Evolutionary conservation across 345 rosid species (phyloP).

Genomic region (Salix caprea): DNA sequence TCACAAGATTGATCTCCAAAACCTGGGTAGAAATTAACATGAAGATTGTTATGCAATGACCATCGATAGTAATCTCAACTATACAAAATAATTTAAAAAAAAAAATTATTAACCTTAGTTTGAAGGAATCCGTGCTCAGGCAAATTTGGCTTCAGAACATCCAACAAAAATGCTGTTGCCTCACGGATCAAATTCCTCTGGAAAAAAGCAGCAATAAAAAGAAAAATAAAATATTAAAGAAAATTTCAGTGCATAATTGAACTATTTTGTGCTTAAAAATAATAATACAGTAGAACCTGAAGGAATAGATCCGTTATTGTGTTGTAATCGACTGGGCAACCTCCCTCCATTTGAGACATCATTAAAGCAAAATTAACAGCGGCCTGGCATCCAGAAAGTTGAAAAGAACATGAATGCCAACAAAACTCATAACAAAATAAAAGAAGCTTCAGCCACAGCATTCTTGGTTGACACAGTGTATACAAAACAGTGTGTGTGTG

Average conservation of each 20-base stretch:
- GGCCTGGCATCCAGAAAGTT: conserved; percentile 48
- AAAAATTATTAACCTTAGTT: conserved; percentile 53
- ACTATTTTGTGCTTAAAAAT: background rate
- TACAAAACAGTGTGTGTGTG: background rate
- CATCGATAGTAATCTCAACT: background rate
- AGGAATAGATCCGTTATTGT: conserved; percentile 96
- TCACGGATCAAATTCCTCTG: conserved; percentile 94
- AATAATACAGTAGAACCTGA: conserved; percentile 52
- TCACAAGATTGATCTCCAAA: conserved; percentile 26
- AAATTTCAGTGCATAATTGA: background rate
- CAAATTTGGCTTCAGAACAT: conserved; percentile 85
- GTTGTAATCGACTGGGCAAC: conserved; percentile 87
- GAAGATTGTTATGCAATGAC: background rate
- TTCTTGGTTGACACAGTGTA: background rate
- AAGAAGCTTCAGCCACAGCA: background rate
- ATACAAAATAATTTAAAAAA: conserved; percentile 1
- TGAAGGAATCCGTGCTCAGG: conserved; percentile 89
- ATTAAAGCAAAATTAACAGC: conserved; percentile 93
- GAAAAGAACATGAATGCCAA: background rate
- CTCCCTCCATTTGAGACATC: conserved; percentile 99
- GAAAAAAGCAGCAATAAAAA: background rate
- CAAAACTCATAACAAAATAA: background rate
- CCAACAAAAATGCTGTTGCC: conserved; percentile 89
- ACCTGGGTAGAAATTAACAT: conserved; percentile 3
- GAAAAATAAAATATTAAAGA: background rate